These are phyloP conservation scores for Acephala macrosclerotiorum DNA, from an alignment of 2,329 filamentous ascomycete genomes.

Conservation along the genomic window DNA sequence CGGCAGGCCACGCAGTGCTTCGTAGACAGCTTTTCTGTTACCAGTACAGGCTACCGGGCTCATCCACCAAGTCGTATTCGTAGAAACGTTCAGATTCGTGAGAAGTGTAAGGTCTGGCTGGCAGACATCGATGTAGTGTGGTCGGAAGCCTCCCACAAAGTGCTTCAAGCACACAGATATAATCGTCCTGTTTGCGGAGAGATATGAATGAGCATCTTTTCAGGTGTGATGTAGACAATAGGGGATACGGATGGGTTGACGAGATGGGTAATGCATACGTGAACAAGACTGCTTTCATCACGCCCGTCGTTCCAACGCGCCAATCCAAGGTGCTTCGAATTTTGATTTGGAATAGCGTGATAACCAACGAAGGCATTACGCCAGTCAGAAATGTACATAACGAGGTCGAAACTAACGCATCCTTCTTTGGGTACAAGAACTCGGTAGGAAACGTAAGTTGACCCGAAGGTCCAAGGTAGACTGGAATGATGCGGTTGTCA, in stretches of 20 bases:
- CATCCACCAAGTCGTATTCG: constrained; percentile 51
- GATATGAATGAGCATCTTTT: constrained; percentile 4
- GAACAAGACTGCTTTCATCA: constrained; percentile 31
- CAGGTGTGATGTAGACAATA: neutral
- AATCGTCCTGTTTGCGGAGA: neutral
- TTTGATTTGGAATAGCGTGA: constrained; percentile 70
- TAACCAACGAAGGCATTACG: constrained; percentile 69
- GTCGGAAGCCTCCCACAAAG: constrained; percentile 74
- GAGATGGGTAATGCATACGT: constrained; percentile 24
- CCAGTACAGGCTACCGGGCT: constrained; percentile 67
- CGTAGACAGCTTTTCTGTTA: constrained; percentile 65
- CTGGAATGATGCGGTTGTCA: constrained; percentile 21
- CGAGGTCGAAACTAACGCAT: neutral
- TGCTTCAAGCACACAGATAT: constrained; percentile 75
- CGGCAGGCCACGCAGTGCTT: constrained; percentile 68
- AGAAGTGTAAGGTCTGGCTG: constrained; percentile 53
- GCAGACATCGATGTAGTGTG: constrained; percentile 58
- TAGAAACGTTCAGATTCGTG: neutral
- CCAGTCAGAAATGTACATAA: neutral
- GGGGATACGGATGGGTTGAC: neutral
- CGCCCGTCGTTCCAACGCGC: constrained; percentile 31
- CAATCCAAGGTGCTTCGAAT: constrained; percentile 70
- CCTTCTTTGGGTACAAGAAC: neutral
- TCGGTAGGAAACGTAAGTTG: neutral
- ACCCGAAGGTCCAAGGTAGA: constrained; percentile 2